phyloP scores from a whole-genome alignment of 805 yeast species.

The Lachancea meyersii region DNA sequence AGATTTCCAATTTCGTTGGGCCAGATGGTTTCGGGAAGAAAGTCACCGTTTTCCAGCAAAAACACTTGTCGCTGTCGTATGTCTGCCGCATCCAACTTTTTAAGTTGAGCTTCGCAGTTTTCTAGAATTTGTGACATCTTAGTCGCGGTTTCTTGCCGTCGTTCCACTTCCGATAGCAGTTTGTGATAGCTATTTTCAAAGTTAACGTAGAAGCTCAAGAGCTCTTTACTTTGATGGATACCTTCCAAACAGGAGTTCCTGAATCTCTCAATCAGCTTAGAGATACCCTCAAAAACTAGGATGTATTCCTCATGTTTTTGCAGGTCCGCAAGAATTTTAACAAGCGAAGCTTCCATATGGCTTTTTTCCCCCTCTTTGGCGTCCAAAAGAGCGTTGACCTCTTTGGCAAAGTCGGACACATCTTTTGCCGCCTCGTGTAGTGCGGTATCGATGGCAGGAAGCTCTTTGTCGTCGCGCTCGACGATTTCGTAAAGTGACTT shows the following conservation, averaged over 20 bases:
- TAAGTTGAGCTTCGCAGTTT: conserved; percentile 38
- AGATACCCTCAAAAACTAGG: conserved; percentile 26
- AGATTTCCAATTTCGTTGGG: conserved; percentile 35
- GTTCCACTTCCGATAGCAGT: conserved; percentile 45
- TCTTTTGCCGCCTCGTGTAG: conserved; percentile 36
- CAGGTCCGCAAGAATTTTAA: conserved; percentile 20
- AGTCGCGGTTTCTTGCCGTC: conserved; percentile 41
- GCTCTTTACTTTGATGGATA: conserved; percentile 28
- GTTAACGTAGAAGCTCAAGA: conserved; percentile 44
- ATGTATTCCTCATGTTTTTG: conserved; percentile 28
- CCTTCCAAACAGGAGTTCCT: conserved; percentile 25
- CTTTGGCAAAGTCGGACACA: conserved; percentile 18
- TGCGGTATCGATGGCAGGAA: conserved; percentile 50
- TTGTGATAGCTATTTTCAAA: conserved; percentile 49
- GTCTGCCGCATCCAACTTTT: conserved; percentile 40
- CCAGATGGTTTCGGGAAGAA: conserved; percentile 52
- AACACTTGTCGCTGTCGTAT: conserved; percentile 38
- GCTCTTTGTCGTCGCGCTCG: conserved; percentile 47
- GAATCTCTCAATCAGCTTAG: conserved; percentile 32
- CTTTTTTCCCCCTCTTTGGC: conserved; percentile 23
- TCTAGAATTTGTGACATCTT: conserved; percentile 38
- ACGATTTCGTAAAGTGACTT: conserved; percentile 42
- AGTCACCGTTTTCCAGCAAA: conserved; percentile 44
- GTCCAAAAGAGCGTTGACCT: conserved; percentile 29
- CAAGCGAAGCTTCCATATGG: conserved; percentile 15